These are phyloP conservation scores for Scedosporium boydii DNA, from an alignment of 2,329 filamentous ascomycete genomes.

Conservation along the genomic window DNA sequence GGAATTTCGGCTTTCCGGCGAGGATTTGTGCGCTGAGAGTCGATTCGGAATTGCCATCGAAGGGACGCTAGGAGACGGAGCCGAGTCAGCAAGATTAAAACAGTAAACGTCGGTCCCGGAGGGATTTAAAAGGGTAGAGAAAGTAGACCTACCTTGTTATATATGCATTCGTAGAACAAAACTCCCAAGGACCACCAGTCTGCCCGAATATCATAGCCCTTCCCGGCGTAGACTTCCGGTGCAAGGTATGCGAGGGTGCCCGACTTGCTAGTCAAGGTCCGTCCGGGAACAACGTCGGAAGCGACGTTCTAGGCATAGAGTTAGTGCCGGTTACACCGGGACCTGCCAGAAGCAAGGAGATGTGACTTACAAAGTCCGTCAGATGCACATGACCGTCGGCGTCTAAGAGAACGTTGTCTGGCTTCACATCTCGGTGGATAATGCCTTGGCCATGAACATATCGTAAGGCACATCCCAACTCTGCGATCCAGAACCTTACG, in stretches of 20 bases:
- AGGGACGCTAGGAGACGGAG: constrained; percentile 58
- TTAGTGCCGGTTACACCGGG: neutral
- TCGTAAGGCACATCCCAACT: constrained; percentile 81
- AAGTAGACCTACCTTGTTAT: constrained; percentile 68
- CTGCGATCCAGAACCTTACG: constrained; percentile 92
- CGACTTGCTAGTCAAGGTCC: constrained; percentile 85
- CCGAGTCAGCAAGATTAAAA: neutral
- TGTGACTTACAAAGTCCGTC: constrained; percentile 75
- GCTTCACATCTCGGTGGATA: constrained; percentile 85
- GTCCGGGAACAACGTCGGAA: constrained; percentile 78
- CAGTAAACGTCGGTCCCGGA: neutral
- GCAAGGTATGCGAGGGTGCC: constrained; percentile 93
- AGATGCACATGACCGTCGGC: constrained; percentile 91
- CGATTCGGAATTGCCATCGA: constrained; percentile 81
- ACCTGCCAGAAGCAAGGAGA: neutral
- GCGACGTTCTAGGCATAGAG: constrained; percentile 72
- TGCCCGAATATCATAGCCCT: constrained; percentile 79
- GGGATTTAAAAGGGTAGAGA: neutral
- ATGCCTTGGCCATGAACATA: constrained; percentile 83
- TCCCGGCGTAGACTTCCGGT: constrained; percentile 87
- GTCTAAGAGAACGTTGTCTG: constrained; percentile 82
- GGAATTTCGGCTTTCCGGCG: constrained; percentile 74
- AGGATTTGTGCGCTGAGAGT: constrained; percentile 71
- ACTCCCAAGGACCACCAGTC: constrained; percentile 99
- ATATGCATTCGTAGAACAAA: constrained; percentile 98